Evolutionary conservation across 495 filamentous ascomycete genomes (phyloP), one percentile per base, ranked within the genome.

Genomic region (Hypomontagnella submonticulosa): DNA sequence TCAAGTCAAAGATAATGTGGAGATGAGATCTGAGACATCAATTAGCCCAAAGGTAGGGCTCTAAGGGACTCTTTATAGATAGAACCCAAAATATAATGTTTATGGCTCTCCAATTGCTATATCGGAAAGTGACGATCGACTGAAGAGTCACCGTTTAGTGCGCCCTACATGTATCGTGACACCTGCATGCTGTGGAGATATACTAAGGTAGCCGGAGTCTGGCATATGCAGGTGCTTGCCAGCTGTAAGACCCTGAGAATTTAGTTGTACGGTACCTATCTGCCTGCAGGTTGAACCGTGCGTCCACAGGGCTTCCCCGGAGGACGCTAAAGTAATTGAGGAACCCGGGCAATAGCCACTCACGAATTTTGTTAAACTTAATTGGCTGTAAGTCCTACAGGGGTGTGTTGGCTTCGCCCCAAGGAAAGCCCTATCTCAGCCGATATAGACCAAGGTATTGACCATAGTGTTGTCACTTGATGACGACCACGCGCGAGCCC

Each of bases 341-440:
- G 66, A 41, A n/a, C n/a, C n/a, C n/a, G n/a, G n/a, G n/a, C n/a
- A 16, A 47, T 30, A 5, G 32, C 53, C 51, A 52, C 59, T 63
- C 49, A n/a, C 11, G 23, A 34, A 51, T 58, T 51, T 19, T 13
- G 48, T 23, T 54, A 20, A 2, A n/a, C 11, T 42, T 61, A 38
- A 38, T 49, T 53, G 63, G 50, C 1, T 34, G 13, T 23, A 58
- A 48, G 56, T 13, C 40, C 16, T 16, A 30, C 9, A 53, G 32
- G 47, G 57, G 40, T 61, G 47, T 51, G 48, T 36, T 48, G 46
- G 57, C 63, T 58, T 57, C 57, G 63, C 56, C 56, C 47, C 51
- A 50, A 42, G 40, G 38, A 66, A 41, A 47, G 63, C 63, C 56
- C 41, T 54, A 47, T 63, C 60, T 69, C 55, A 63, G 59, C 55